phyloP scores from a whole-genome alignment of 2,329 filamentous ascomycete species.

The Aspergillus glaucus region DNA sequence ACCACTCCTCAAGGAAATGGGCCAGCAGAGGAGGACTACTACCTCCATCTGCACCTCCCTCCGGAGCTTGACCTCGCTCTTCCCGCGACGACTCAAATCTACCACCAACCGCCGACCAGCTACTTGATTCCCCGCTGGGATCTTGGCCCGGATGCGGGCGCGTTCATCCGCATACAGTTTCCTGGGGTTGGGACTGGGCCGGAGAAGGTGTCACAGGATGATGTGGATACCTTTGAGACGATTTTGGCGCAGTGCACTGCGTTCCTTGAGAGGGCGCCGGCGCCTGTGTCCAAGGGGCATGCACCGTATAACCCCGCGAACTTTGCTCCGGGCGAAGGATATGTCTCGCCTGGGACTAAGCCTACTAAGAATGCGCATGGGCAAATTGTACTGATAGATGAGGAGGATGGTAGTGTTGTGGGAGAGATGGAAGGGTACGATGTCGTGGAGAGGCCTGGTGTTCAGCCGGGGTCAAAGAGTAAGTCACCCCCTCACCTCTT shows the following conservation, averaged over 20 bases:
- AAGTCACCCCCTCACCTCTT: constrained; percentile 23
- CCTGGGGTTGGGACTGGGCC: constrained; percentile 63
- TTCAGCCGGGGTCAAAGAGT: constrained; percentile 91
- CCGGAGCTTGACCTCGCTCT: constrained; percentile 90
- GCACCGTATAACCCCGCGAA: constrained; percentile 69
- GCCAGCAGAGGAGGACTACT: constrained; percentile 80
- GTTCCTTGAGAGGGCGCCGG: constrained; percentile 77
- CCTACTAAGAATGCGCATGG: constrained; percentile 45
- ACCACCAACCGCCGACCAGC: constrained; percentile 85
- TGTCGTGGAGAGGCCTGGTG: constrained; percentile 66
- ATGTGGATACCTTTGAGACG: constrained; percentile 93
- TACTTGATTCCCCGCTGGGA: constrained; percentile 97
- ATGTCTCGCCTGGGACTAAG: constrained; percentile 45
- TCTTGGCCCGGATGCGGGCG: constrained; percentile 75
- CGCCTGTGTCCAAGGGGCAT: constrained; percentile 40
- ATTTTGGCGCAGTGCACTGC: constrained; percentile 97
- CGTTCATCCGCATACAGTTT: constrained; percentile 91
- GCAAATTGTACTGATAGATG: constrained; percentile 86
- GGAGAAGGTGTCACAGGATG: constrained; percentile 69
- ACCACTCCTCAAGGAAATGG: constrained; percentile 57
- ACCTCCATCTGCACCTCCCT: constrained; percentile 88
- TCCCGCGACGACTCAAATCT: constrained; percentile 93
- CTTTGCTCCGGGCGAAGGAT: constrained; percentile 74
- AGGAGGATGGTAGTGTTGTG: constrained; percentile 92
- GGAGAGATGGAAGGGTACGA: constrained; percentile 83